Evolutionary conservation across 306 rosid genomes (phyloP).

Genomic region (Malus sylvestris): DNA sequence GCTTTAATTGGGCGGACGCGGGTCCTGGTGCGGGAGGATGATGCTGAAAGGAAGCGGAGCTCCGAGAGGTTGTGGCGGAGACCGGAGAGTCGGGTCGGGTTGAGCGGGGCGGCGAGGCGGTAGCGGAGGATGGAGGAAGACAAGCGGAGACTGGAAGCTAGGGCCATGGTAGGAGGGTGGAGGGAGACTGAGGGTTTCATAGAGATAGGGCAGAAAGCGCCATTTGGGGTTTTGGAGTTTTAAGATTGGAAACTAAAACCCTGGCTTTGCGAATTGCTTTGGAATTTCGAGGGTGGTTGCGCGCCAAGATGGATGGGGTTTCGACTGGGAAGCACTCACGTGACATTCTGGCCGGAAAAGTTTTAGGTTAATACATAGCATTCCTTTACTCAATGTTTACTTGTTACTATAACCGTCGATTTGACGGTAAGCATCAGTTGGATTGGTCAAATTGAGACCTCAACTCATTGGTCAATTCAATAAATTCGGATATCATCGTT

Average conservation of each 20-base stretch:
- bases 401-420: too few relatives aligned
- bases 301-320: conserved; percentile 32
- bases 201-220: background rate
- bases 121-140: conserved; percentile 48
- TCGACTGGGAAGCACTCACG: background rate
- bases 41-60: conserved; percentile 50
- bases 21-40: conserved; percentile 1
- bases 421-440: too few relatives aligned
- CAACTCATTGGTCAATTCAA: too few relatives aligned
- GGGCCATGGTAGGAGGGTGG: conserved; percentile 43
- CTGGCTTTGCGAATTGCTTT: background rate
- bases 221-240: conserved; percentile 1
- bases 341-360: background rate
- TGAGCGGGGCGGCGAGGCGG: conserved; percentile 23
- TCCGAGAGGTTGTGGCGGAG: conserved; percentile 30
- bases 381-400: too few relatives aligned
- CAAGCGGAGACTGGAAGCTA: conserved; percentile 53
- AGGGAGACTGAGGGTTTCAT: background rate
- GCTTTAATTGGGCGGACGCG: conserved; percentile 14
- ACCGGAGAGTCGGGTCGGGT: conserved; percentile 20
- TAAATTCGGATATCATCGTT: too few relatives aligned
- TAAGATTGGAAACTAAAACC: conserved; percentile 2
- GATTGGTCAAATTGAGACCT: too few relatives aligned
- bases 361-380: too few relatives aligned
- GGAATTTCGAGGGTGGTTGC: conserved; percentile 20